A percentile compares a stretch with the other conserved stretches of the same genome.
These are phyloP conservation scores for Calonectria montana DNA, from an alignment of 2,329 filamentous ascomycete species.

Conservation along the genomic window DNA sequence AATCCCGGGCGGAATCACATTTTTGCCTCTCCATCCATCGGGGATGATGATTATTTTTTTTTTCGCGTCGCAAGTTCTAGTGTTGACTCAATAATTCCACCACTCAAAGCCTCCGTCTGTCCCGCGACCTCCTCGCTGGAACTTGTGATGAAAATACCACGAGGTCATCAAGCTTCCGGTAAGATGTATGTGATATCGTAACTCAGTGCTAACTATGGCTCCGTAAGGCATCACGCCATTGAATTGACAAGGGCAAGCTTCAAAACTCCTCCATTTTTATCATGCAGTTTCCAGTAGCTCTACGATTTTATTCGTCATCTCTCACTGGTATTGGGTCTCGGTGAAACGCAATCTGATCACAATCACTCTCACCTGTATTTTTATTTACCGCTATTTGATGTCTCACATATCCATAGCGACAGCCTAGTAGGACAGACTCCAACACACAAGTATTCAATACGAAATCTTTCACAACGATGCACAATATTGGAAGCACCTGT, in stretches of 20 bases:
- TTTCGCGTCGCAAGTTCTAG: neutral
- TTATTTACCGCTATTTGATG: neutral
- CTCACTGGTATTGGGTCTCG: neutral
- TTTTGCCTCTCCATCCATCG: neutral
- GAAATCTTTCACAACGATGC: neutral
- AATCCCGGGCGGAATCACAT: neutral
- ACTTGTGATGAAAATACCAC: no score
- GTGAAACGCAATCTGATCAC: neutral
- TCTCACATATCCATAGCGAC: neutral
- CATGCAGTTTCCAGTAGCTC: neutral
- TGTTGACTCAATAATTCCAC: no score
- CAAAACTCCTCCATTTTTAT: neutral
- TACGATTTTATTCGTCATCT: neutral
- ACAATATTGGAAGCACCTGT: neutral
- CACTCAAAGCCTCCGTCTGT: no score
- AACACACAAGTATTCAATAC: neutral
- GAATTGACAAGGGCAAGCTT: neutral
- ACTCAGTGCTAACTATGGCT: no score
- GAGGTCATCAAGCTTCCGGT: no score
- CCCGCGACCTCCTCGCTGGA: no score
- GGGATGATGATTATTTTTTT: neutral
- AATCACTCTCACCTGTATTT: neutral
- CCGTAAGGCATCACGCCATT: neutral
- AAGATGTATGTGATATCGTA: no score
- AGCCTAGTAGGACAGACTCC: neutral